These are phyloP conservation scores for Didymella arachidicola DNA, from an alignment of 2,329 filamentous ascomycete genomes.

Conservation along the genomic window DNA sequence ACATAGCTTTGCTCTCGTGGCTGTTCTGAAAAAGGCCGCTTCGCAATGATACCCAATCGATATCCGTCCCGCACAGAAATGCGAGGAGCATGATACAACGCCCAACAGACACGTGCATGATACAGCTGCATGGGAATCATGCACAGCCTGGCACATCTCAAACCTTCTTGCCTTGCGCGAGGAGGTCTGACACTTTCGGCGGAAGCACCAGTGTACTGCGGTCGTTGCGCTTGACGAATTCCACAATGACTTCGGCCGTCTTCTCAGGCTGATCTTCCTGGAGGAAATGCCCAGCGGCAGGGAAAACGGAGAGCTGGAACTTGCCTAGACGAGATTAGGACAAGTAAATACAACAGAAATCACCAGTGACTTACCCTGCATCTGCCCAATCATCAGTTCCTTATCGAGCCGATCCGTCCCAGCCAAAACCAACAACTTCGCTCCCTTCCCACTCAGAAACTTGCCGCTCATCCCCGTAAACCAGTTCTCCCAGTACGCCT, in stretches of 20 bases:
- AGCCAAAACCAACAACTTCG: conserved; percentile 84
- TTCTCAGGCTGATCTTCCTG: conserved; percentile 95
- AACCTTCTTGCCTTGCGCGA: conserved; percentile 60
- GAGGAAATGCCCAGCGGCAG: conserved; percentile 94
- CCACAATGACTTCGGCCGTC: conserved; percentile 82
- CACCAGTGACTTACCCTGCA: conserved; percentile 74
- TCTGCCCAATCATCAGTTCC: conserved; percentile 93
- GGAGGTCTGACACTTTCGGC: conserved; percentile 75
- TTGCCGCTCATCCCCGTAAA: conserved; percentile 87
- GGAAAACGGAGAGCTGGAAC: conserved; percentile 93
- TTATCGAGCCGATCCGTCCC: conserved; percentile 91
- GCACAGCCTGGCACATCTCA: conserved; percentile 29
- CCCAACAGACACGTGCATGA: background rate
- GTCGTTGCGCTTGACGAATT: conserved; percentile 94
- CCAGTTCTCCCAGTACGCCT: conserved; percentile 94
- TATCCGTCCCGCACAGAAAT: conserved; percentile 1
- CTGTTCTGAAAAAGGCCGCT: background rate
- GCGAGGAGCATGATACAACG: background rate
- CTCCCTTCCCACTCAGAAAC: conserved; percentile 81
- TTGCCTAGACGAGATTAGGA: conserved; percentile 67
- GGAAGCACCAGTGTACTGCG: conserved; percentile 83
- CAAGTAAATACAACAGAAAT: conserved; percentile 6
- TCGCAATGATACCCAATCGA: conserved; percentile 23
- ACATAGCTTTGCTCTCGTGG: background rate
- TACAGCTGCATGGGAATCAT: background rate